Evolutionary conservation across 2,329 filamentous ascomycete genomes (phyloP), one percentile per base, ranked within the genome.

Genomic region (Lachnellula occidentalis): DNA sequence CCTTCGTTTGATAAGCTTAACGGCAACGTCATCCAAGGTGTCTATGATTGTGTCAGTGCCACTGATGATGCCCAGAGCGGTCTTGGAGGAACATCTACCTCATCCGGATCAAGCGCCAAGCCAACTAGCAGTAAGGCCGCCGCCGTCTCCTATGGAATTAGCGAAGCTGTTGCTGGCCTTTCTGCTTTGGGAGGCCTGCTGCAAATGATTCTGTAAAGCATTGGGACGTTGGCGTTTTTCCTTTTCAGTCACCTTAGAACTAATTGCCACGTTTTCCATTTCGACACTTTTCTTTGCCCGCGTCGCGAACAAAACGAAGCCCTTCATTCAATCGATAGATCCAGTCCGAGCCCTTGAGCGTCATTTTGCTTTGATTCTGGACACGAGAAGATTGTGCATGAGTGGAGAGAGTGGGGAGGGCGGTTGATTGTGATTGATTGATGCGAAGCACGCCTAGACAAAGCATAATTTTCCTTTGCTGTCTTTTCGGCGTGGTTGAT

Each of bases 21-120:
- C 53, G 68, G 70, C 48, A 66, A 70, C 39, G 65, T 74, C 63
- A 76, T 79, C 68, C 71, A 73, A 58, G 78, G 78, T 57, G 70
- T 65, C 24, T 77, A 72, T 68, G 70, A 66, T 31, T 81, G 78
- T 69, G 61, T 70, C 50, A 21, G n/a, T 43, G 60, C 61, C 22
- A 62, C 59, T 34, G 58, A 57, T 36, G 54, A 65, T 55, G 63
- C 61, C 24, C 51, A 58, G 34, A 57, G 53, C 41, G 67, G 51
- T 63, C 64, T 57, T 64, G 66, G 50, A 43, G 65, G 56, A 67
- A 67, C 62, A 54, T 65, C 57, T 43, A 68, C 69, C 47, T 52
- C 61, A 67, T 68, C 60, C 56, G 66, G 57, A 50, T 66, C 66
- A 48, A 54, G 58, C 52, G 63, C 65, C 51, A 55, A 56, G 59